phyloP scores from a whole-genome alignment of 1,284 basidiomycete species.

The Fistulina hepatica region DNA sequence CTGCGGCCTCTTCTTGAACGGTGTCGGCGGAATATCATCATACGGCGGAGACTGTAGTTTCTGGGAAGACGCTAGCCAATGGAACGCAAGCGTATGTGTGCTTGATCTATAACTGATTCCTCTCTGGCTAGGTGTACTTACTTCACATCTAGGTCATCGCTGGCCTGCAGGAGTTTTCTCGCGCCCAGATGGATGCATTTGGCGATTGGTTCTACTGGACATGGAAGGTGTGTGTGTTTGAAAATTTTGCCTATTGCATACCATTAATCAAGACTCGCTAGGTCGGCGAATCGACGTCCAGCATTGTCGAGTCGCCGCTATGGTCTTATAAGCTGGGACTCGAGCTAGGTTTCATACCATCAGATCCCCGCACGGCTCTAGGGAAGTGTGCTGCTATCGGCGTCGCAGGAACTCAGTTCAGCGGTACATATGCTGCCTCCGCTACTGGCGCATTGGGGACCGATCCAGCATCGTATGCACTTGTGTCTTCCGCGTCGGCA shows the following conservation, averaged over 20 bases:
- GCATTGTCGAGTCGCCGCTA: neutral
- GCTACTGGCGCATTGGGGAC: constrained; percentile 65
- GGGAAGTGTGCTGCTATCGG: constrained; percentile 29
- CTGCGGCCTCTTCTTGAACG: constrained; percentile 63
- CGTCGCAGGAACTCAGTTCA: constrained; percentile 35
- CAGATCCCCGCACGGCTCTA: neutral
- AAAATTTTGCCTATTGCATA: neutral
- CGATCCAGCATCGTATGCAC: no score
- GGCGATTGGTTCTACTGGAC: neutral
- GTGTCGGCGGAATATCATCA: constrained; percentile 26
- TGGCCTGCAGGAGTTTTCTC: neutral
- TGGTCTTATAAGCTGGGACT: neutral
- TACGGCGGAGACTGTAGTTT: constrained; percentile 41
- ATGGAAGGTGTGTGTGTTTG: constrained; percentile 2
- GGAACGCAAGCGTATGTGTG: neutral
- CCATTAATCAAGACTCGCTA: neutral
- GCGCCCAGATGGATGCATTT: neutral
- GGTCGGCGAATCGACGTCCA: constrained; percentile 1
- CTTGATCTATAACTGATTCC: neutral
- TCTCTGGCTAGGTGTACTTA: neutral
- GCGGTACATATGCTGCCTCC: constrained; percentile 52
- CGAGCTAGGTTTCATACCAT: neutral
- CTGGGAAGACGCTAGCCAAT: constrained; percentile 1
- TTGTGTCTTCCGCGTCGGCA: constrained; percentile 18
- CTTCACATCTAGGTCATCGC: neutral